Percentiles rank a stretch among this genome's conserved stretches.
phyloP scores from a whole-genome alignment of 2,329 filamentous ascomycete species.

The Hortaea sp. region DNA sequence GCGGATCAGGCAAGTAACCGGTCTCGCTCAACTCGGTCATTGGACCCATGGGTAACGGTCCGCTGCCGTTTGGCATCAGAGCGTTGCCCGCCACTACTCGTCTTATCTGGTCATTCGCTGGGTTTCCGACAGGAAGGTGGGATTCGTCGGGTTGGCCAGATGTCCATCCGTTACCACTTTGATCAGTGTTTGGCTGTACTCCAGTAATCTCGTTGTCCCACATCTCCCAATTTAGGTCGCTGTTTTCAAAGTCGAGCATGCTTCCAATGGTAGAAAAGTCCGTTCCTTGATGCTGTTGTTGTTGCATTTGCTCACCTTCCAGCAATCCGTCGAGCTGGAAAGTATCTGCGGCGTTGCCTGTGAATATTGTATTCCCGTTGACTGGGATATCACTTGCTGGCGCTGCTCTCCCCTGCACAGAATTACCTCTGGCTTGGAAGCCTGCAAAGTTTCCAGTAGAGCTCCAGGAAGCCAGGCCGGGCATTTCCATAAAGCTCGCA shows the following conservation, averaged over 20 bases:
- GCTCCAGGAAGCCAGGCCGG: background rate
- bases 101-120: background rate
- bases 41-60: background rate
- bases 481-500: background rate
- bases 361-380: background rate
- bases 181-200: too few relatives aligned
- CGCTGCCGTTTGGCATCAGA: background rate
- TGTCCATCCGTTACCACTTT: too few relatives aligned
- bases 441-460: background rate
- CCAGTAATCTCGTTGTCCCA: constrained; percentile 9
- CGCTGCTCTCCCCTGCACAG: background rate
- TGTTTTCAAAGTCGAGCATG: constrained; percentile 19
- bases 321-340: background rate
- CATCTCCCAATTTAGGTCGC: constrained; percentile 23
- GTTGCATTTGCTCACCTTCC: background rate
- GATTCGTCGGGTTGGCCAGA: background rate
- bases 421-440: background rate
- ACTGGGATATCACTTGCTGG: background rate
- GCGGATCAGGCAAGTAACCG: background rate
- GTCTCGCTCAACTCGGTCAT: background rate
- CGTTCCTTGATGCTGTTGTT: background rate
- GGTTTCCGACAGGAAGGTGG: background rate
- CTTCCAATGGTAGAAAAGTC: constrained; percentile 21
- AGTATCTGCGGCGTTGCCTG: background rate
- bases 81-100: background rate